These are phyloP conservation scores for Trichoderma breve DNA, from an alignment of 2,329 filamentous ascomycete genomes.

Conservation along the genomic window DNA sequence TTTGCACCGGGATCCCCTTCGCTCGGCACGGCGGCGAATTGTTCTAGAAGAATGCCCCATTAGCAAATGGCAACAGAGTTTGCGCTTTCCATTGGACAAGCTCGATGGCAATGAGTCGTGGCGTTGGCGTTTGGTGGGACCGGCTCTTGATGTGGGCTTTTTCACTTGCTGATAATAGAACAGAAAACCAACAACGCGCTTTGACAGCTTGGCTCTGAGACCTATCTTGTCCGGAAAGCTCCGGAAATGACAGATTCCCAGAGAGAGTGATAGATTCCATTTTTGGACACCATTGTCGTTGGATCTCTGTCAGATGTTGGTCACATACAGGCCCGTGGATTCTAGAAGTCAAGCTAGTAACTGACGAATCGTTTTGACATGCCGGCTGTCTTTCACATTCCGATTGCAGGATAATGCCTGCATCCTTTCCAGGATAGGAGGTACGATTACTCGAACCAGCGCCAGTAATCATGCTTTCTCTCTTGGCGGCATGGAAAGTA, in stretches of 20 bases:
- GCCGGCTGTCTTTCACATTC: background rate
- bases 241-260: background rate
- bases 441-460: background rate
- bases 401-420: background rate
- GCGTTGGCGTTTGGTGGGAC: constrained; percentile 11
- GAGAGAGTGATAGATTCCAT: background rate
- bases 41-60: constrained; percentile 8
- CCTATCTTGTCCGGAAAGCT: constrained; percentile 1
- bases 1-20: background rate
- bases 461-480: background rate
- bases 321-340: background rate
- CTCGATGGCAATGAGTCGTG: background rate
- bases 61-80: constrained; percentile 14
- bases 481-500: background rate
- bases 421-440: background rate
- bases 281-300: background rate
- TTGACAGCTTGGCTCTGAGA: background rate
- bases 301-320: background rate
- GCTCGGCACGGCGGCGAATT: background rate
- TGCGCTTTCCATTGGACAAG: background rate
- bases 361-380: background rate
- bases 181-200: background rate
- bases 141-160: background rate
- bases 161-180: background rate
- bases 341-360: background rate